These are phyloP conservation scores for Begonia peltatifolia DNA, from an alignment of 306 rosid genomes.

Conservation along the genomic window DNA sequence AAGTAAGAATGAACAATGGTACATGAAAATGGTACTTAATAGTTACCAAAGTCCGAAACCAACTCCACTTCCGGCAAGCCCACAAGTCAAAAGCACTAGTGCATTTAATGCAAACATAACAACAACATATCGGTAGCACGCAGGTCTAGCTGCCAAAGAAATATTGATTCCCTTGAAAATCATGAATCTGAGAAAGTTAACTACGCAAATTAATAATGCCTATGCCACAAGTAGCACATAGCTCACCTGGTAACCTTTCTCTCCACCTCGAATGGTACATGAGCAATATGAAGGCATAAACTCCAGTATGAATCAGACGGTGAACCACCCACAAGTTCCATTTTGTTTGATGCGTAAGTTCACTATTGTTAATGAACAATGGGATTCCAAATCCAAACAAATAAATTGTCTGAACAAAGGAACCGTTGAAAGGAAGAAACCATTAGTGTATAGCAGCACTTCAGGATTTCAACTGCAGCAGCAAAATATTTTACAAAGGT, in stretches of 20 bases:
- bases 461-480: too few relatives aligned
- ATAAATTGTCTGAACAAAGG: slow-evolving; percentile 55
- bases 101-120: slow-evolving; percentile 58
- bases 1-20: too few relatives aligned
- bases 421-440: slow-evolving; percentile 11
- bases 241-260: slow-evolving; percentile 79
- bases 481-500: too few relatives aligned
- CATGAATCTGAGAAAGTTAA: background rate
- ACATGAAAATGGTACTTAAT: background rate
- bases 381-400: slow-evolving; percentile 74
- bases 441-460: background rate
- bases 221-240: background rate
- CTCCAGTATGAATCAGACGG: slow-evolving; percentile 49
- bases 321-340: slow-evolving; percentile 92
- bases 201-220: background rate
- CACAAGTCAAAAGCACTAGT: slow-evolving; percentile 53
- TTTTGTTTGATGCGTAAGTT: slow-evolving; percentile 30
- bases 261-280: slow-evolving; percentile 93
- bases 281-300: slow-evolving; percentile 57
- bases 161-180: background rate
- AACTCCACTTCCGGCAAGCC: slow-evolving; percentile 57
- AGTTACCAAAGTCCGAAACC: slow-evolving; percentile 74
- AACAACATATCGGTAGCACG: slow-evolving; percentile 68
- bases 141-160: slow-evolving; percentile 72
- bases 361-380: slow-evolving; percentile 39